Conservation (phyloP, 257 asterid genomes). For the Paraleonurus japonicus region DNA sequence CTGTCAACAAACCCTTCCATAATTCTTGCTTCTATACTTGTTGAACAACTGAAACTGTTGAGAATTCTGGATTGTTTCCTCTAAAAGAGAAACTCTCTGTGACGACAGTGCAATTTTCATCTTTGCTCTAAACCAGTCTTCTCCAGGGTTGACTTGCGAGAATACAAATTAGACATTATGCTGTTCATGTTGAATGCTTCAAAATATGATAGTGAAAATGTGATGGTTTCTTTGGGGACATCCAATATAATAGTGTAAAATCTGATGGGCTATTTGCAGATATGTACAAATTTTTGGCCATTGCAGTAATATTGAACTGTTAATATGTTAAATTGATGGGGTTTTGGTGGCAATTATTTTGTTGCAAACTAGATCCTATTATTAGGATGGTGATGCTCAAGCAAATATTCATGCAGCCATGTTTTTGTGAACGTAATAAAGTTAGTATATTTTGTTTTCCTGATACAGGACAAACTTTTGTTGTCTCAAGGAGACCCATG, state of each 20-base stretch:
- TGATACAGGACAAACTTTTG: constrained; percentile 71
- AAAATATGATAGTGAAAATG: neutral
- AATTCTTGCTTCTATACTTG: neutral
- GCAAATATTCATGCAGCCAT: constrained; percentile 8
- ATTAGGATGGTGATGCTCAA: constrained; percentile 7
- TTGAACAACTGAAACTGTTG: neutral
- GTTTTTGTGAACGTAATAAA: constrained; percentile 18
- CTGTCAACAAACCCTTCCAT: neutral
- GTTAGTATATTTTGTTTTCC: constrained; percentile 29
- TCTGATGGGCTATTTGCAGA: neutral
- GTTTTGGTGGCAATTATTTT: neutral
- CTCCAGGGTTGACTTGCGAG: constrained; percentile 6
- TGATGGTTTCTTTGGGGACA: neutral
- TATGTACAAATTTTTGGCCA: neutral
- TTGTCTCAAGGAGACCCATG: constrained; percentile 68
- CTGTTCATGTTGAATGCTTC: neutral
- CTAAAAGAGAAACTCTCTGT: neutral
- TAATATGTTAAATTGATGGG: neutral
- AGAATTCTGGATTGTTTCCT: constrained; percentile 1
- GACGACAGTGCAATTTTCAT: constrained; percentile 2
- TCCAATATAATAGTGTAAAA: neutral
- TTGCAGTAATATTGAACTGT: neutral
- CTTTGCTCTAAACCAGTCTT: constrained; percentile 10
- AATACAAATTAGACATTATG: neutral
- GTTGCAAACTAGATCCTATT: constrained; percentile 4